A percentile compares a stretch with the other conserved stretches of the same genome.
phyloP scores from a whole-genome alignment of 768 basidiomycete species.

The Crassisporium funariophilum region DNA sequence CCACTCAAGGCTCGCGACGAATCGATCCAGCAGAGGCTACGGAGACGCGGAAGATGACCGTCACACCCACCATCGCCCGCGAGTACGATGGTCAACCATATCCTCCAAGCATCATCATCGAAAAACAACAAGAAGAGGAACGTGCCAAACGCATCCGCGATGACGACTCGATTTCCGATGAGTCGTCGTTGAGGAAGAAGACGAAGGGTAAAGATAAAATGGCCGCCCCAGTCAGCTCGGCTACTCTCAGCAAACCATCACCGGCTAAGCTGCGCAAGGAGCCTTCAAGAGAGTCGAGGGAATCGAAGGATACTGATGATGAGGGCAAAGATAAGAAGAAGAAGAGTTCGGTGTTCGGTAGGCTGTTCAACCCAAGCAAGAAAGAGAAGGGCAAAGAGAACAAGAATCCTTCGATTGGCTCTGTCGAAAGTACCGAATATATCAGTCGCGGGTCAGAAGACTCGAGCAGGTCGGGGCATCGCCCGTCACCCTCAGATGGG shows the following conservation, averaged over 20 bases:
- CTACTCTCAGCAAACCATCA: slow-evolving; percentile 30
- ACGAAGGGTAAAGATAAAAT: slow-evolving; percentile 58
- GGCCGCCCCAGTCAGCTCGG: slow-evolving; percentile 47
- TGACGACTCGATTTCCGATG: slow-evolving; percentile 39
- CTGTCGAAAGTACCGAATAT: slow-evolving; percentile 53
- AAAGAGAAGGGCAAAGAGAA: slow-evolving; percentile 63
- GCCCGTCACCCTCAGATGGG: slow-evolving; percentile 37
- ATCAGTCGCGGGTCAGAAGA: slow-evolving; percentile 57
- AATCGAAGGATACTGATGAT: slow-evolving; percentile 32
- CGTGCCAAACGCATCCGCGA: slow-evolving; percentile 51
- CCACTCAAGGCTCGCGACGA: slow-evolving; percentile 15
- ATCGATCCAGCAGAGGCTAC: slow-evolving; percentile 69
- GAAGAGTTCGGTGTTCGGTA: slow-evolving; percentile 71
- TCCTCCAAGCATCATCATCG: slow-evolving; percentile 34
- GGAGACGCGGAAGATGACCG: slow-evolving; percentile 77
- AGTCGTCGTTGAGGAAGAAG: slow-evolving; percentile 44
- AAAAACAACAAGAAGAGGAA: slow-evolving; percentile 24
- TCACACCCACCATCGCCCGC: slow-evolving; percentile 77
- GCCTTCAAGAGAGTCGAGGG: slow-evolving; percentile 26
- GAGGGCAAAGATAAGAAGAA: slow-evolving; percentile 58
- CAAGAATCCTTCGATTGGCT: slow-evolving; percentile 43
- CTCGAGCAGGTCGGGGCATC: slow-evolving; percentile 54
- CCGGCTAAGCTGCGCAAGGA: slow-evolving; percentile 50
- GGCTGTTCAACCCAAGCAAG: slow-evolving; percentile 77
- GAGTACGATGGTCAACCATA: slow-evolving; percentile 41